A percentile compares a stretch with the other conserved stretches of the same genome.
These are phyloP conservation scores for Ambrosiella cleistominuta DNA, from an alignment of 2,329 filamentous ascomycete genomes.

Conservation along the genomic window DNA sequence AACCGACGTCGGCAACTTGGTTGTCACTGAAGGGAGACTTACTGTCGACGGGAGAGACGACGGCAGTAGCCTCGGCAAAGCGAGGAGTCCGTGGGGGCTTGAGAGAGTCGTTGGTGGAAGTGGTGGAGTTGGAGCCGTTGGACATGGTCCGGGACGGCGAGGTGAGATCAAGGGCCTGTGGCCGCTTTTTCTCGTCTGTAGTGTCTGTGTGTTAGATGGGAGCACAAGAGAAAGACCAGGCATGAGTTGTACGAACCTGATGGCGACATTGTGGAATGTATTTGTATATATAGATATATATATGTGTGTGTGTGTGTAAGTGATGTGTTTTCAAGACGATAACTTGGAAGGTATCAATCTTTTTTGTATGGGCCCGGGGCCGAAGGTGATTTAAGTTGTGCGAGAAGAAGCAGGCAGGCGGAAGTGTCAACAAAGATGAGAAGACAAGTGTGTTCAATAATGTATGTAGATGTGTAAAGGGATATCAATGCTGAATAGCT, in stretches of 20 bases:
- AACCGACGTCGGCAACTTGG: conserved; percentile 69
- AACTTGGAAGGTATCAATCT: not conserved
- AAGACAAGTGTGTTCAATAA: not conserved
- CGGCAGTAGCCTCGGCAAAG: conserved; percentile 64
- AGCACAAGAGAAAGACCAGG: not conserved
- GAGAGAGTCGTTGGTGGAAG: conserved; percentile 36
- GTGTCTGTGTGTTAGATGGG: conserved; percentile 4
- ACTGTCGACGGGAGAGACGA: conserved; percentile 56
- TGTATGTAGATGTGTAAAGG: not conserved
- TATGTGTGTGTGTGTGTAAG: not conserved
- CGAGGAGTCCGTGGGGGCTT: conserved; percentile 58
- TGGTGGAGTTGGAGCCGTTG: conserved; percentile 27
- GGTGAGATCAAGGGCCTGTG: conserved; percentile 36
- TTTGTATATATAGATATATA: not conserved
- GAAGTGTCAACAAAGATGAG: not conserved
- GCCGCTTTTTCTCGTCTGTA: conserved; percentile 37
- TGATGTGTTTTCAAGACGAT: not conserved
- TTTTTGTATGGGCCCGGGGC: not conserved
- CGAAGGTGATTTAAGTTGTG: not conserved
- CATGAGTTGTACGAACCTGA: conserved; percentile 22
- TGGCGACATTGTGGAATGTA: conserved; percentile 19
- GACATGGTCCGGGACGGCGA: conserved; percentile 30
- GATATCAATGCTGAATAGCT: conserved; percentile 8
- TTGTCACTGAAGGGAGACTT: conserved; percentile 42
- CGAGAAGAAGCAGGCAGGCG: not conserved